Base-by-base conservation (phyloP, 306 rosid species). In the Cicer bijugum region DNA sequence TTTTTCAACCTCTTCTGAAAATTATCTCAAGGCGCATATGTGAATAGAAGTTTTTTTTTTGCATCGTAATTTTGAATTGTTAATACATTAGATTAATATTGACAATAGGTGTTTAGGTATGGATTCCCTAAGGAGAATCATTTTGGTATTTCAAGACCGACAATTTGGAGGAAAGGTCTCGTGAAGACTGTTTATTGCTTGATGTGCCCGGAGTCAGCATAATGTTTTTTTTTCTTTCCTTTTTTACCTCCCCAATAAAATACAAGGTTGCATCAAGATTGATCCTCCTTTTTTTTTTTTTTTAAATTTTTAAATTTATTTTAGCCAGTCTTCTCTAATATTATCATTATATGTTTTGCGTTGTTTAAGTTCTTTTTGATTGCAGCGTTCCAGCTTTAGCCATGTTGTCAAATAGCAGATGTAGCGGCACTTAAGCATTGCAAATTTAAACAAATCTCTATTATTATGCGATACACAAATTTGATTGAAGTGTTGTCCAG, bases 131-230 rank as follows among this genome's bases (percentile, higher is more conserved):
- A 58, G 72, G 72, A 70, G 66, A 23, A 58, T 17, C 52, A 23
- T 56, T 77, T 59, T 3, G 15, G 20, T 69, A 35, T 69, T 23
- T 52, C 70, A 61, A 51, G 45, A 40, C 53, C 12, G 6, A 58
- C 47, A 40, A 42, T 61, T 50, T 70, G 45, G 37, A 59, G 63
- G 62, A 43, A 39, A 56, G 60, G 56, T 71, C 47, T 38, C 37
- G 19, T 68, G 46, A 60, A 40, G 45, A 48, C 56, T 70, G 40
- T 64, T 19, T 61, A 60, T 51, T 78, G 48, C 66, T 60, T 70
- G 56, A 51, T 42, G 42, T 19, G 43, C 15, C 61, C 9, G 20
- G 40, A n/a, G 43, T 64, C 57, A 20, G 61, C 6, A 60, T 9
- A 52, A 33, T 4, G 0, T 23, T 17, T 46, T 8, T 50, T 7